A percentile compares a stretch with the other conserved stretches of the same genome.
Evolutionary conservation across 345 rosid species (phyloP).

Genomic region (Chamaenerion angustifolium): DNA sequence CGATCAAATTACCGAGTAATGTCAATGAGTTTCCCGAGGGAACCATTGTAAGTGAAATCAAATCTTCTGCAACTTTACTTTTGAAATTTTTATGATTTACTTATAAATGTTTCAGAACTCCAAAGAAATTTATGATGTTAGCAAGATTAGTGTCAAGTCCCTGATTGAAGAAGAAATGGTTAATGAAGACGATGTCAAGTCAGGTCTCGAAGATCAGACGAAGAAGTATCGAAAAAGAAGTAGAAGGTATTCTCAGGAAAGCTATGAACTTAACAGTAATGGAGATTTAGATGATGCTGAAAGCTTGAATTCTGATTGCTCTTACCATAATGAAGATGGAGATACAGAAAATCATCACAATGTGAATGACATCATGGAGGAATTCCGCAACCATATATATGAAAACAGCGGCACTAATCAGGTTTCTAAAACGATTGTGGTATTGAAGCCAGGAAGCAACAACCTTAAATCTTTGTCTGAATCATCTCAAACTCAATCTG

Average conservation of each 20-base stretch:
- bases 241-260: constrained; percentile 22
- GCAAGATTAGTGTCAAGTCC: constrained; percentile 71
- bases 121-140: constrained; percentile 7
- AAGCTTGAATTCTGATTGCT: constrained; percentile 14
- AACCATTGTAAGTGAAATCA: not conserved
- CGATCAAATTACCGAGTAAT: no score
- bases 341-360: constrained; percentile 14
- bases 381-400: constrained; percentile 45
- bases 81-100: no score
- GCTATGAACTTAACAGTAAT: constrained; percentile 30
- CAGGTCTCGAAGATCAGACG: constrained; percentile 13
- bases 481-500: constrained; percentile 16
- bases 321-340: constrained; percentile 12
- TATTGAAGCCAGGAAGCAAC: no score
- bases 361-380: constrained; percentile 51
- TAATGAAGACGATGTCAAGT: constrained; percentile 30
- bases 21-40: no score
- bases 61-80: not conserved
- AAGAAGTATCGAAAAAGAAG: constrained; percentile 40
- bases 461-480: constrained; percentile 1
- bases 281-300: constrained; percentile 13
- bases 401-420: constrained; percentile 16
- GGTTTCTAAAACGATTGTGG: no score
- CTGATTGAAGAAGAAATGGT: constrained; percentile 94
- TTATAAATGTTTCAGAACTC: constrained; percentile 24